Base-by-base conservation (phyloP, 208 protist species). In the Trichomonas gallinae region DNA sequence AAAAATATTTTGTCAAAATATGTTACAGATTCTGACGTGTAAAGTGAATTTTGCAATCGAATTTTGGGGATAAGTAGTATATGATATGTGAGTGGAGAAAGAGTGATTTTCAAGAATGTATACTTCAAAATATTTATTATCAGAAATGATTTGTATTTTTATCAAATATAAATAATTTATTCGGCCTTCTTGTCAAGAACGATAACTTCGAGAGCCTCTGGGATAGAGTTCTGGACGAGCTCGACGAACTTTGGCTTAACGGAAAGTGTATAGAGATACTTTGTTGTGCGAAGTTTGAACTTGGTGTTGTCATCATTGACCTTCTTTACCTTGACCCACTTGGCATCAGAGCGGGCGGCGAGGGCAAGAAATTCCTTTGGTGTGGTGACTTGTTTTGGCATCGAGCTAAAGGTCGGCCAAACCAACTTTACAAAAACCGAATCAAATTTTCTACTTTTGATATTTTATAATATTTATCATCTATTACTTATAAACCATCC, bases 271-370 rank as follows among this genome's bases (percentile, higher is more conserved):
- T 89, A 89, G 23, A 89, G 83, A 89, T 89, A 89, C 40, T 46
- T 89, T 89, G 83, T 48, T 46, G 83, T 89, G n/a, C 83, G 23
- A 17, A 89, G 83, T 46, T 89, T 89, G 40, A 89, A 89, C 40
- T 89, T 89, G 36, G 83, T 89, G 40, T 48, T 46, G 17, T 46
- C 83, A 44, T 89, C 40, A 13, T 44, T 48, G 17, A 48, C 34
- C 31, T 89, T 89, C 83, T 89, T 89, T 0, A 89, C 40, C 83
- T 89, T 89, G 34, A 89, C 83, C 83, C 83, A 89, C 40, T 89
- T 89, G 40, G 83, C 83, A 31, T 89, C 83, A 31, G 83, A 40
- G 83, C 83, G 83, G 40, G 34, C 40, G 36, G 40, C 83, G 36
- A 89, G 83, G 3, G 23, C 83, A 89, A 89, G 83, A 48, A 89